Evolutionary conservation across 2,329 filamentous ascomycete species (phyloP), one percentile per base, ranked within the genome.

Genomic region (Ramularia collo-cygni): DNA sequence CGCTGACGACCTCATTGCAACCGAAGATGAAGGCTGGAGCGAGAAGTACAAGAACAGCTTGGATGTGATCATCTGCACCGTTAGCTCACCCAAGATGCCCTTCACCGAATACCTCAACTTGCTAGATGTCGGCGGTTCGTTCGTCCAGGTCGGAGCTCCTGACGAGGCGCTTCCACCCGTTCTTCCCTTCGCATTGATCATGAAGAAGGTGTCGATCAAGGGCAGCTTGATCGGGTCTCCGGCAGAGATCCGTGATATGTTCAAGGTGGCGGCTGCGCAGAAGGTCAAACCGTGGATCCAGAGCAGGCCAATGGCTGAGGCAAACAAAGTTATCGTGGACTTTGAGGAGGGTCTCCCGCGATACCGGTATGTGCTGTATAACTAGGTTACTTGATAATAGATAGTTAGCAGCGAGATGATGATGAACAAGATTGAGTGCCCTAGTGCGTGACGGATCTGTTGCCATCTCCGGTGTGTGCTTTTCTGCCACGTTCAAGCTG

Each of bases 141-240:
- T 83, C 49, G 71, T 83, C 39, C 77, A 83, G 60, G 70, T 86
- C 35, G 81, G 81, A 24, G 51, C 74, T 1, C 81, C 82, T 0
- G 82, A 86, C 53, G 63, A 70, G 60, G 61, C 63, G 37, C 51
- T 72, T 2, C 77, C 76, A 4, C 62, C 64, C 2, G 68, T 84
- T 50, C 68, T 65, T 48, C 74, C 74, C 3, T 77, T 75, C 51
- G 64, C 72, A 2, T 58, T 85, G 36, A 76, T 84, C 36, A 60
- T 59, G 37, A 80, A 77, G 53, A 70, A 74, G 2, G 61, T 61
- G 30, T 67, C 64, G 51, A 58, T 71, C 38, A 63, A 61, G 6
- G 68, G 68, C 2, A 62, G 57, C 13, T 56, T 64, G 44, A 67
- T 77, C 42, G 76, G 76, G 2, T 63, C 67, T 8, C 76, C 77